Percentiles rank a stretch among this genome's conserved stretches.
Evolutionary conservation across 768 basidiomycete genomes (phyloP).

Genomic region (Scleroderma citrinum): DNA sequence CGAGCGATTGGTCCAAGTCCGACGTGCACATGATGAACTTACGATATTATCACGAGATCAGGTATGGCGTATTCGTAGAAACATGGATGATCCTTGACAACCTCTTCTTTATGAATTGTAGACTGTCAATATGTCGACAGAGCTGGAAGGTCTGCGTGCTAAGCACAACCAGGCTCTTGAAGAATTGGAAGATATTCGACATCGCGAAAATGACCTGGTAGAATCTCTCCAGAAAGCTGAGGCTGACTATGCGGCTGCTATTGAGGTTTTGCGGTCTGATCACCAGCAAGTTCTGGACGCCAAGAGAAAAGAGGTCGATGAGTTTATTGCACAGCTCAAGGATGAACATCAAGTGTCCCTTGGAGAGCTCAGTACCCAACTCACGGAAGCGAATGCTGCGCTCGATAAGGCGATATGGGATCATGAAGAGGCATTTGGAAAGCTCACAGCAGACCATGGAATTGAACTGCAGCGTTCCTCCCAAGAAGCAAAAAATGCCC

Average conservation of each 20-base stretch:
- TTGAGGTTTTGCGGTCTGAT: slow-evolving; percentile 41
- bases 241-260: slow-evolving; percentile 40
- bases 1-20: slow-evolving; percentile 58
- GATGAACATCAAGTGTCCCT: slow-evolving; percentile 42
- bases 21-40: slow-evolving; percentile 78
- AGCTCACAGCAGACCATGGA: slow-evolving; percentile 48
- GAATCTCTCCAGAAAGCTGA: slow-evolving; percentile 45
- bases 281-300: slow-evolving; percentile 40
- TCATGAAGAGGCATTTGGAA: slow-evolving; percentile 56
- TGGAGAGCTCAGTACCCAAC: slow-evolving; percentile 36
- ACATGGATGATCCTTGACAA: background rate
- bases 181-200: slow-evolving; percentile 49
- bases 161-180: slow-evolving; percentile 50
- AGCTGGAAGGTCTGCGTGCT: slow-evolving; percentile 67
- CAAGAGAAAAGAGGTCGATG: slow-evolving; percentile 39
- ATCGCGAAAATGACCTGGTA: slow-evolving; percentile 52
- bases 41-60: slow-evolving; percentile 79
- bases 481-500: slow-evolving; percentile 46
- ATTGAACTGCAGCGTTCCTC: slow-evolving; percentile 47
- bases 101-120: slow-evolving; percentile 20
- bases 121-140: slow-evolving; percentile 84
- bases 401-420: slow-evolving; percentile 48
- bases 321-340: slow-evolving; percentile 40
- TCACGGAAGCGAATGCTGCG: slow-evolving; percentile 35
- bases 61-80: slow-evolving; percentile 35